Percentiles rank a stretch among this genome's conserved stretches.
Evolutionary conservation across 2,329 filamentous ascomycete genomes (phyloP).

Genomic region (Xylaria sp.): DNA sequence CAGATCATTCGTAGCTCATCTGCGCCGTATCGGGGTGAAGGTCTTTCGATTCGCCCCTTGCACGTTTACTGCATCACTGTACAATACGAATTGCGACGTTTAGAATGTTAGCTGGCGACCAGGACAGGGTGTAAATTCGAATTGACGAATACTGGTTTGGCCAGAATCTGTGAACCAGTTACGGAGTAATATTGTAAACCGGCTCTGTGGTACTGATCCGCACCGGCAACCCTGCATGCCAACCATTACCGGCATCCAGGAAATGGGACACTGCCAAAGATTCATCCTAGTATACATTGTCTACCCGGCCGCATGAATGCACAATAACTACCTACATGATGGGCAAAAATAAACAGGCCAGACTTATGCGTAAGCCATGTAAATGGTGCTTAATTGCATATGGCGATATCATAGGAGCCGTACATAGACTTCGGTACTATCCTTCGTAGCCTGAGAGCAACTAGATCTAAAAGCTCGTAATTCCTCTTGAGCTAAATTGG

Average conservation of each 20-base stretch:
- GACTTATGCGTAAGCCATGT: neutral
- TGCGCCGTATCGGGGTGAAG: constrained; percentile 7
- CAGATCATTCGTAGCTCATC: constrained; percentile 29
- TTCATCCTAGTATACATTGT: constrained; percentile 8
- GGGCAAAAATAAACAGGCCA: constrained; percentile 1
- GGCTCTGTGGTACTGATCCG: constrained; percentile 25
- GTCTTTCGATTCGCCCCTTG: constrained; percentile 17
- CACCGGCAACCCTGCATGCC: constrained; percentile 31
- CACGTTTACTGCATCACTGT: constrained; percentile 3
- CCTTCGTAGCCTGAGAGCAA: neutral
- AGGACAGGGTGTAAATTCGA: neutral
- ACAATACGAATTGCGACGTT: constrained; percentile 5
- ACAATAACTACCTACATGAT: constrained; percentile 1
- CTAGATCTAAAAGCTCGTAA: neutral
- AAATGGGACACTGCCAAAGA: constrained; percentile 19
- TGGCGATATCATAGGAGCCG: no score
- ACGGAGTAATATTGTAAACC: constrained; percentile 17
- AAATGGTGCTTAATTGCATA: constrained; percentile 6
- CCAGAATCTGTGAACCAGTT: neutral
- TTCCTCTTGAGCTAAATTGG: neutral
- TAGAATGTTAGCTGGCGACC: neutral
- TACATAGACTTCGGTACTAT: neutral
- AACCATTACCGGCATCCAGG: constrained; percentile 23
- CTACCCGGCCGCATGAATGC: neutral
- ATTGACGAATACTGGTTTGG: constrained; percentile 1